Evolutionary conservation across 139 green algal species (phyloP).

Genomic region (Mesotaenium endlicherianum): DNA sequence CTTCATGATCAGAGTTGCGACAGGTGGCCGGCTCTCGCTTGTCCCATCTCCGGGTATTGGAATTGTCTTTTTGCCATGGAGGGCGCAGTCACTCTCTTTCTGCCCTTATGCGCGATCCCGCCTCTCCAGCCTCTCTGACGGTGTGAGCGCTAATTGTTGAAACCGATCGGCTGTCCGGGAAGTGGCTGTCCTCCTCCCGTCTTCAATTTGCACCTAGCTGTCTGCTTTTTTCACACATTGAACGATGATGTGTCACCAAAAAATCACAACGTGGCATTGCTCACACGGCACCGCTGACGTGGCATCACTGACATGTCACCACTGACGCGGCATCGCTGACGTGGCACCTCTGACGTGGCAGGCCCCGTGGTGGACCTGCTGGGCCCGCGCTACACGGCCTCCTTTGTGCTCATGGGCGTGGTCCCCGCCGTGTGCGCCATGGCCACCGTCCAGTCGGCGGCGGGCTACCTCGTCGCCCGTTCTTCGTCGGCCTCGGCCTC

Average conservation of each 20-base stretch:
- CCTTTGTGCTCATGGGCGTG: conserved; percentile 58
- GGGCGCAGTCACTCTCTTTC: no score
- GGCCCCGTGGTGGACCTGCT: conserved; percentile 75
- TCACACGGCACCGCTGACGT: not conserved
- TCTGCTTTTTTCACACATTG: not conserved
- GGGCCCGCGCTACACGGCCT: conserved; percentile 67
- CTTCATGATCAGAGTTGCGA: no score
- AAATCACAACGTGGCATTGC: not conserved
- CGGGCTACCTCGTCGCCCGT: conserved; percentile 71
- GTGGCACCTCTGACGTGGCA: not conserved
- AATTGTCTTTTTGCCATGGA: no score
- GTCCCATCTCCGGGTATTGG: no score
- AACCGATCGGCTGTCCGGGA: no score
- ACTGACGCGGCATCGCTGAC: not conserved
- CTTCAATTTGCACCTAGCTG: no score
- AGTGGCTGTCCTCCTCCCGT: no score
- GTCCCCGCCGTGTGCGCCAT: conserved; percentile 68
- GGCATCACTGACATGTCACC: not conserved
- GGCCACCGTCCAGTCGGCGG: conserved; percentile 53
- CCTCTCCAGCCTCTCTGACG: no score
- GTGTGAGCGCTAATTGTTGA: no score
- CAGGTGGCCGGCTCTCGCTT: not conserved
- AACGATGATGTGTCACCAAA: not conserved
- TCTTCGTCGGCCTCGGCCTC: conserved; percentile 79
- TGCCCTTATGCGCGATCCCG: no score